Base-by-base conservation (phyloP, 75 land plant genomes). In the Chamaecyparis obtusa region DNA sequence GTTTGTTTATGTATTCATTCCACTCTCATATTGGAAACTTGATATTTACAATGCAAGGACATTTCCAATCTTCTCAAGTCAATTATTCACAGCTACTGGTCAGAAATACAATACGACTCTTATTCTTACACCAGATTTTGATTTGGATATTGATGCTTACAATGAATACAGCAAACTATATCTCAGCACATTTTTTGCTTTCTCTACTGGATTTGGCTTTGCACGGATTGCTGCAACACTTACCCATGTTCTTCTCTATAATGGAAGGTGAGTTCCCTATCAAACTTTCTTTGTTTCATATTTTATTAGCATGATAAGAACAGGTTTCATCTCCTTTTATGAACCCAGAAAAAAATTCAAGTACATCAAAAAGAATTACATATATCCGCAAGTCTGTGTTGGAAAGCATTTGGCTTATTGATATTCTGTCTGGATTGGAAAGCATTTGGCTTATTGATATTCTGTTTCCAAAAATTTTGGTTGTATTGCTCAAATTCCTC, bases 201-300 rank as follows among this genome's bases (percentile, higher is more conserved):
- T 88, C 82, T 51, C 91, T 49, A 85, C 85, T 64, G 91, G 91
- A 17, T 55, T 90, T 54, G 91, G 91, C 4, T 90, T 90, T 85
- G 91, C 91, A 10, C 77, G 71, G n/a, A 56, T 90, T 44, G 74
- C 90, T 78, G 90, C 91, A 79, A 88, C 90, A 17, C 32, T 90
- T 30, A 54, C 87, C 24, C 91, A 90, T 88, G 90, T 90, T 56
- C 36, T 89, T 11, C 85, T 83, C 87, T 90, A 88, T 87, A 39
- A 90, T 80, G 91, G 91, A 76, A 88, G 77, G 91, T 88, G 32
- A 78, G 84, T 55, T 27, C 48, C 4, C 4, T 14, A 27, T 5
- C 82, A 32, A 27, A 71, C 9, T 57, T 51, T 86, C 6, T 17
- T 36, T 87, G 33, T 15, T 19, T 44, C 9, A 24, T 77, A 86